Base-by-base conservation (phyloP, 768 basidiomycete species). In the Lactarius akahatsu region DNA sequence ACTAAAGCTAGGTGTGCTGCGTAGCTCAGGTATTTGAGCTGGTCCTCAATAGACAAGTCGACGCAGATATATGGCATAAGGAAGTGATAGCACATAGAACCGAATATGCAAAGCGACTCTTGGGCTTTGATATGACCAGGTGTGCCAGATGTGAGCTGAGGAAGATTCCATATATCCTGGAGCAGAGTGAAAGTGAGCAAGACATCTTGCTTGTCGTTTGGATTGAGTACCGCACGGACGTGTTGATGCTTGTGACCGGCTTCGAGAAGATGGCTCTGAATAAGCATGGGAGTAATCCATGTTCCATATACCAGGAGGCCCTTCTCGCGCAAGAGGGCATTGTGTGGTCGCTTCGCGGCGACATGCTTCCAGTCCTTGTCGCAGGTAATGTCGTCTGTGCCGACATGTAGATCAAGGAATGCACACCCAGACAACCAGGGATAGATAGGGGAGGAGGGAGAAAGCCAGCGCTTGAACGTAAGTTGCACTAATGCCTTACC, bases 361-460 rank as follows among this genome's bases (percentile, higher is more conserved):
- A 52, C 16, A 4, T 67, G 62, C 10, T 67, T 67, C 26, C 36
- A 59, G 15, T 67, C 62, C 18, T 59, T 62, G 30, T 67, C 52
- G 1, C 56, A 23, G 1, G 62, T 67, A 10, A 67, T 23, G 40
- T 63, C 62, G 6, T 67, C 57, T 0, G 26, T 11, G 3, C 66
- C 62, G 15, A 63, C 55, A n/a, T 41, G 38, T 1, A 47, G 18
- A 30, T 63, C 55, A 0, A 63, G 20, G 1, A 63, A 55, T 0
- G 23, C 0, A 5, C 56, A 38, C 1, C 15, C 7, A 16, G 18
- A 9, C 1, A 63, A 20, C 20, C n/a, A 23, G 2, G 16, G 26
- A 32, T 63, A 57, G 34, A 63, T 63, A 1, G 56, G 30, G 1
- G 62, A 63, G 13, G 54, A 34, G 1, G 54, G n/a, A 0, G 62